Evolutionary conservation across 108 stramenopile species (phyloP), one percentile per base, ranked within the genome.

Genomic region (Cyclostephanos tholiformis): DNA sequence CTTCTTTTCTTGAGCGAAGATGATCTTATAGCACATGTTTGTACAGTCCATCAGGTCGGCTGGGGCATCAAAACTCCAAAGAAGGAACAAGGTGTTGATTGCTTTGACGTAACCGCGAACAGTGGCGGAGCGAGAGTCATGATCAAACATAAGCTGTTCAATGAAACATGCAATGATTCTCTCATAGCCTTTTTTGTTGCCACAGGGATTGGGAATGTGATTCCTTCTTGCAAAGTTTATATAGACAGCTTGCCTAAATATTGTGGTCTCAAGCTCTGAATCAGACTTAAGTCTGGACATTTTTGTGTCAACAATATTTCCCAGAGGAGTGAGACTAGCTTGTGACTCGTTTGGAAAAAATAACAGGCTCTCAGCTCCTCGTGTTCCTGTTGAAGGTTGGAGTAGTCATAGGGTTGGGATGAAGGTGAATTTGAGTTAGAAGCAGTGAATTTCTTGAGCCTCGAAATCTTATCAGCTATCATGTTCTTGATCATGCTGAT

Each of bases 341-440:
- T n/a, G n/a, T n/a, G n/a, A n/a, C n/a, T n/a, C n/a, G n/a, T n/a
- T 22, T 58, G 44, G 41, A 67, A 76, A 12, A 27, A 20, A 10
- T 19, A 13, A 26, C 64, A 74, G 39, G 9, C 22, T 25, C 9
- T 25, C 11, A 74, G 19, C 1, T 59, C 55, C 49, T 65, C 58
- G 44, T 36, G 49, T 6, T 19, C 36, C 65, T 75, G 74, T 27
- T 48, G 1, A 0, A 67, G 44, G 9, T 58, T 25, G 10, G 66
- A 67, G 59, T n/a, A 65, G 27, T 77, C 35, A 36, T 56, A n/a
- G n/a, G n/a, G n/a, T n/a, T n/a, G n/a, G n/a, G n/a, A n/a, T n/a
- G n/a, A 65, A 19, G 16, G 38, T 3, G 26, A 48, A 68, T 4
- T 20, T 53, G n/a, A 17, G 25, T 8, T 17, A 32, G 17, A n/a